Evolutionary conservation across 768 basidiomycete species (phyloP), one percentile per base, ranked within the genome.

Genomic region (Kwoniella dendrophila): DNA sequence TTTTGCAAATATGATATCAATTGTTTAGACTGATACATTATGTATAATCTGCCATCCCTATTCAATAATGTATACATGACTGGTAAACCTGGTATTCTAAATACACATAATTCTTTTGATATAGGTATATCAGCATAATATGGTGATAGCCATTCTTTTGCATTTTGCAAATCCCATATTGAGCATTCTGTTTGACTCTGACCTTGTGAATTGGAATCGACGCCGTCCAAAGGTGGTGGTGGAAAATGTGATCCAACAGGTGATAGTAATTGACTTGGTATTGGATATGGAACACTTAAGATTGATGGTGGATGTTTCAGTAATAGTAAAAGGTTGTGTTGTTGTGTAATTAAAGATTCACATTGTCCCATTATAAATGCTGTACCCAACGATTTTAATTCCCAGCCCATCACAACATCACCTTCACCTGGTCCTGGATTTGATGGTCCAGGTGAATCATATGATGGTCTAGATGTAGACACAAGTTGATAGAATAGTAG

Each of bases 401-500:
- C 56, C 63, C 67, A 69, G 16, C 70, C 70, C 54, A 64, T 64
- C 29, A 67, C 62, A 24, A 70, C 59, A 34, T 74, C 71, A 10
- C 72, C 74, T 59, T 77, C 71, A n/a, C 78, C 78, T 40, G 75
- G 70, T n/a, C 72, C 73, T 20, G 56, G 58, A 16, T 59, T 63
- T 4, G 62, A 44, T 1, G 64, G 51, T 11, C 62, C 38, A 16
- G 69, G 67, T 12, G 56, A 49, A 36, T 67, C 62, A 32, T 73
- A 72, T 0, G 67, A 68, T 12, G 76, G 62, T 49, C 45, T 18
- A 84, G 83, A 2, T 82, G 79, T 70, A 82, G 82, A 74, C 87
- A 89, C 10, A 83, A 86, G 40, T 79, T 78, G 64, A 83, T 85
- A 63, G 85, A 92, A 82, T 12, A 96, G 86, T 26, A 96, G 82